phyloP scores from a whole-genome alignment of 148 eudicot species.

The Pouteria glomerata region DNA sequence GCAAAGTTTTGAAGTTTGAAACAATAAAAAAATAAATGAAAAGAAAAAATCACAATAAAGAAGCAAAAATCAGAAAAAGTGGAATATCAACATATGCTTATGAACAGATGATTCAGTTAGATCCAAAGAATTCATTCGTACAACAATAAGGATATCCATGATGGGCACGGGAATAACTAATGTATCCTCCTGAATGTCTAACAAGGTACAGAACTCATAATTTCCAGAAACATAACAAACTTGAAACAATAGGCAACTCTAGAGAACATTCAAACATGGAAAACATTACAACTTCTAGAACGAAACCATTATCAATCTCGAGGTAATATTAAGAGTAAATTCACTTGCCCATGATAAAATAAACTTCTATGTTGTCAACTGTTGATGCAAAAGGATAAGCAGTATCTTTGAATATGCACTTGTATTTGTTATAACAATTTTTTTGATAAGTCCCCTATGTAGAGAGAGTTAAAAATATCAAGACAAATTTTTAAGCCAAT shows the following conservation, averaged over 20 bases:
- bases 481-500: too few species aligned
- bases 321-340: background rate
- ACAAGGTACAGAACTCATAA: background rate
- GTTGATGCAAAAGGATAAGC: background rate
- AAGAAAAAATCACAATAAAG: background rate
- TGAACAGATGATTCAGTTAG: background rate
- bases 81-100: background rate
- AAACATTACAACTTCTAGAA: background rate
- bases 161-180: background rate
- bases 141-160: background rate
- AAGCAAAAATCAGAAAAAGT: background rate
- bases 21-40: background rate
- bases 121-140: background rate
- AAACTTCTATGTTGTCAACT: background rate
- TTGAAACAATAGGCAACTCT: background rate
- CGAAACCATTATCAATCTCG: background rate
- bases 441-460: too few species aligned
- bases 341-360: background rate
- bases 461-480: too few species aligned
- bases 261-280: background rate
- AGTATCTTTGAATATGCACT: background rate
- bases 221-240: background rate
- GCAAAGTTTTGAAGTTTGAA: constrained; percentile 14
- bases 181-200: background rate
- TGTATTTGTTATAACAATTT: too few species aligned